These are phyloP conservation scores for Xylaria polymorpha DNA, from an alignment of 2,329 filamentous ascomycete species.

Conservation along the genomic window DNA sequence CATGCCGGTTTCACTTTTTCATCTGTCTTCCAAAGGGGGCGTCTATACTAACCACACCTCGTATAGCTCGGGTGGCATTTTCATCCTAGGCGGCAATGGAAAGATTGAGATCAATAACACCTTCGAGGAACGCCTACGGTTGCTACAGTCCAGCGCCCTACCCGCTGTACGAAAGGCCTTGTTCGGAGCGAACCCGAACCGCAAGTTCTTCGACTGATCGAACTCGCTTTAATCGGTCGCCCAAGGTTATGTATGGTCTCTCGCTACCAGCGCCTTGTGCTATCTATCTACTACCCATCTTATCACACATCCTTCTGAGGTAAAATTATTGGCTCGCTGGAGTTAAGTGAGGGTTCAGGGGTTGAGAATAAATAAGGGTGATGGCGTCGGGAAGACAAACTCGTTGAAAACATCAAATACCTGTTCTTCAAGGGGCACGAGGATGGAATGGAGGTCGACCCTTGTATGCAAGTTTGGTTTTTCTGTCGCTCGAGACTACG, in stretches of 20 bases:
- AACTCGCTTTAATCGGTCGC: conserved; percentile 3
- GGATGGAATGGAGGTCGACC: conserved; percentile 2
- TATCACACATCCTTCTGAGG: conserved; percentile 1
- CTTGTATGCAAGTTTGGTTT: conserved; percentile 26
- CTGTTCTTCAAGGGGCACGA: conserved; percentile 19
- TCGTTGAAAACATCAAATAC: conserved; percentile 7
- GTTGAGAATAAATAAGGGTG: conserved; percentile 8
- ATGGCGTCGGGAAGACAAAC: conserved; percentile 16
- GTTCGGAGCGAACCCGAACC: conserved; percentile 94
- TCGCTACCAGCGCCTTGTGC: conserved; percentile 3
- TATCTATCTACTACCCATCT: not conserved
- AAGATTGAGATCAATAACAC: conserved; percentile 99
- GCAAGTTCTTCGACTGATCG: conserved; percentile 91
- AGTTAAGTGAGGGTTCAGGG: conserved; percentile 2
- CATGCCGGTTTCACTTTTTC: not conserved
- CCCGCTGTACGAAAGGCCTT: conserved; percentile 86
- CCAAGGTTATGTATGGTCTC: not conserved
- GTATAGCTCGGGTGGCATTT: conserved; percentile 81
- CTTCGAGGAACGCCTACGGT: conserved; percentile 86
- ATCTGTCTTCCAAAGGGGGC: not conserved
- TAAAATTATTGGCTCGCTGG: conserved; percentile 5
- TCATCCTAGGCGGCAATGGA: conserved; percentile 82
- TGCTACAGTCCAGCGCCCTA: conserved; percentile 86
- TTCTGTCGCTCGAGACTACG: conserved; percentile 17
- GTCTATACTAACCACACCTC: conserved; percentile 33